Evolutionary conservation across 306 rosid genomes (phyloP).

Genomic region (Cyamopsis tetragonoloba): DNA sequence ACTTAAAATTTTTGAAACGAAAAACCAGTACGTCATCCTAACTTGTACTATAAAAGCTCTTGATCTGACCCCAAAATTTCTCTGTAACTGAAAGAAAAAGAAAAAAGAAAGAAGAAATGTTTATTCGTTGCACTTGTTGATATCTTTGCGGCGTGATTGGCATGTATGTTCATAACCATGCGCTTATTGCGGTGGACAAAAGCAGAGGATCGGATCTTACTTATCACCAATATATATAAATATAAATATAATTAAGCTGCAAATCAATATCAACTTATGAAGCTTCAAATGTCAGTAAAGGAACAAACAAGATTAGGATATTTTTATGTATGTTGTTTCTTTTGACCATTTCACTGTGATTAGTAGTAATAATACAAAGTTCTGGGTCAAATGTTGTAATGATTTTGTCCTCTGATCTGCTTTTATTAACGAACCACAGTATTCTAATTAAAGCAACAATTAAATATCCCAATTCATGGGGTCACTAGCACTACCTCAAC

Average conservation of each 20-base stretch:
- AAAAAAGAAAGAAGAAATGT: no score
- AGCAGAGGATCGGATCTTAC: no score
- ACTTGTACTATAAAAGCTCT: no score
- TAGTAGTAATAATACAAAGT: not conserved
- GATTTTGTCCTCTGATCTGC: slow-evolving; percentile 6
- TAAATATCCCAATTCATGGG: slow-evolving; percentile 13
- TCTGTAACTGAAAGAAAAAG: no score
- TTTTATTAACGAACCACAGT: not conserved
- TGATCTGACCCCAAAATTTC: no score
- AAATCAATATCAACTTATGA: not conserved
- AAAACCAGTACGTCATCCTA: no score
- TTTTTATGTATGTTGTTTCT: not conserved
- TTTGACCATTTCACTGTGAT: not conserved
- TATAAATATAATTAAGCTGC: no score
- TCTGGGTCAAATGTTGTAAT: slow-evolving; percentile 15
- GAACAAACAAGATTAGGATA: not conserved
- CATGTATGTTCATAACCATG: slow-evolving; percentile 6
- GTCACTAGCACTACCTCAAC: not conserved
- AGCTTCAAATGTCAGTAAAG: slow-evolving; percentile 18
- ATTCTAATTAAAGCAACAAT: slow-evolving; percentile 10
- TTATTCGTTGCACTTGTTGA: no score
- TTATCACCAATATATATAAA: no score
- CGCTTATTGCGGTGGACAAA: no score
- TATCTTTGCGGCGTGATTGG: slow-evolving; percentile 25
- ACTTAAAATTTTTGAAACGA: no score